These are phyloP conservation scores for Apiotrichum akiyoshidainum DNA, from an alignment of 1,284 basidiomycete species.

Conservation along the genomic window DNA sequence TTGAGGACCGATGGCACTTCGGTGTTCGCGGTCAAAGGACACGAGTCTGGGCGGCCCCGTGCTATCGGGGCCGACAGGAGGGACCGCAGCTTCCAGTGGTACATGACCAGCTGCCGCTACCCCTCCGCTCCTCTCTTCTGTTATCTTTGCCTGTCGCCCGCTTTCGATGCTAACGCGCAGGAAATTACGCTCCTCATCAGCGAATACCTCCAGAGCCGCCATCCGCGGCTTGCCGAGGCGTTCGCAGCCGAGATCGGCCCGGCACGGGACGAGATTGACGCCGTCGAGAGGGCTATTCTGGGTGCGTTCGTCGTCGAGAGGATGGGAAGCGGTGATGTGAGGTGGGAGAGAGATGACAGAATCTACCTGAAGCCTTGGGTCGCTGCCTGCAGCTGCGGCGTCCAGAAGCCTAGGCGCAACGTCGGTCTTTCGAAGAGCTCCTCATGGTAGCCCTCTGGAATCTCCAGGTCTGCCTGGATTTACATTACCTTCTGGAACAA, in stretches of 20 bases:
- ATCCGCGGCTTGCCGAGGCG: constrained; percentile 45
- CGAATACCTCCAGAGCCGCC: constrained; percentile 51
- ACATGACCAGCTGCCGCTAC: too few relatives aligned
- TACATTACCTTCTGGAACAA: not conserved
- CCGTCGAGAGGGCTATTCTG: constrained; percentile 50
- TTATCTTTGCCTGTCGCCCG: not conserved
- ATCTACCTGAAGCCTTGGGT: not conserved
- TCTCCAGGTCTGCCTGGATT: too few relatives aligned
- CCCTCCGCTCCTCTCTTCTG: too few relatives aligned
- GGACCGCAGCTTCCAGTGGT: too few relatives aligned
- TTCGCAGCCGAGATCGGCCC: constrained; percentile 50
- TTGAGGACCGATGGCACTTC: not conserved
- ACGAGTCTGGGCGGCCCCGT: too few relatives aligned
- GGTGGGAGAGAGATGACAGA: not conserved
- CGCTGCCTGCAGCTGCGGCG: too few relatives aligned
- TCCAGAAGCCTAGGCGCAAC: too few relatives aligned
- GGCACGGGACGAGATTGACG: constrained; percentile 46
- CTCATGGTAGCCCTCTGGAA: too few relatives aligned
- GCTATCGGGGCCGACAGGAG: too few relatives aligned
- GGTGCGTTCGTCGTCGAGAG: constrained; percentile 23
- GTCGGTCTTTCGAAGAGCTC: too few relatives aligned
- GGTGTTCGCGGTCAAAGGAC: too few relatives aligned
- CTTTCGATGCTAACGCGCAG: constrained; percentile 19
- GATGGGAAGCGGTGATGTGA: not conserved
- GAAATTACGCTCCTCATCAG: constrained; percentile 49